Conservation (phyloP, 805 yeast species). For the Zygotorulaspora chibaensis region DNA sequence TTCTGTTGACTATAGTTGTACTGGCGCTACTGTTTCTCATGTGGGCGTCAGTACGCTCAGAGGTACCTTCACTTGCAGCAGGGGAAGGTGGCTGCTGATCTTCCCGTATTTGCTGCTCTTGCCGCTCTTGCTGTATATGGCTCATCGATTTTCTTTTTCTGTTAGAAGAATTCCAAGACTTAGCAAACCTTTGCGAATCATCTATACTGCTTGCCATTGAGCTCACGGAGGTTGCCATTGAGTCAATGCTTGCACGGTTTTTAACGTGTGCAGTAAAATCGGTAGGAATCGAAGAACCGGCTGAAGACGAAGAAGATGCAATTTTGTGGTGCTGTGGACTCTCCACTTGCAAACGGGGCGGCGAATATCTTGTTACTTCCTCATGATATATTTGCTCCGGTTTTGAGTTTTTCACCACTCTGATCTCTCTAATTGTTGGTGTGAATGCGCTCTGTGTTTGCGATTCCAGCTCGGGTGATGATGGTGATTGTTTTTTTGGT, state of each 20-base stretch:
- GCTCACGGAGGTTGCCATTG: slow-evolving; percentile 34
- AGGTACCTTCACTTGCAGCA: neutral
- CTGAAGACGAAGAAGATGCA: slow-evolving; percentile 24
- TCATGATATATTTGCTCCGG: neutral
- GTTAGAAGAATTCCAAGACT: slow-evolving; percentile 35
- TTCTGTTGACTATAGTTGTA: slow-evolving; percentile 17
- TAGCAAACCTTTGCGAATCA: slow-evolving; percentile 34
- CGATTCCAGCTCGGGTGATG: neutral
- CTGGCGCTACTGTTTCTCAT: slow-evolving; percentile 20
- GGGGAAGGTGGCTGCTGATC: slow-evolving; percentile 2
- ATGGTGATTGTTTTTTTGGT: neutral
- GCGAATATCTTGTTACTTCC: neutral
- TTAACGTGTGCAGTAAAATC: slow-evolving; percentile 31
- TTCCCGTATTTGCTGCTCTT: slow-evolving; percentile 1
- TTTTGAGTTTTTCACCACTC: slow-evolving; percentile 3
- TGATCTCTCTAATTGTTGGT: slow-evolving; percentile 4
- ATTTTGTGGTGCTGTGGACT: slow-evolving; percentile 7
- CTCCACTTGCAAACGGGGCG: neutral
- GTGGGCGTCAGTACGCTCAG: neutral
- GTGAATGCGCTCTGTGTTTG: neutral
- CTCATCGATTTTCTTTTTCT: slow-evolving; percentile 32
- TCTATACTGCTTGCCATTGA: slow-evolving; percentile 33
- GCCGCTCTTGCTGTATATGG: slow-evolving; percentile 13
- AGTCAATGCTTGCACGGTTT: slow-evolving; percentile 29
- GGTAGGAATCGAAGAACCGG: slow-evolving; percentile 32